Base-by-base conservation (phyloP, 2,329 filamentous ascomycete genomes). In the Alternaria conjuncta region DNA sequence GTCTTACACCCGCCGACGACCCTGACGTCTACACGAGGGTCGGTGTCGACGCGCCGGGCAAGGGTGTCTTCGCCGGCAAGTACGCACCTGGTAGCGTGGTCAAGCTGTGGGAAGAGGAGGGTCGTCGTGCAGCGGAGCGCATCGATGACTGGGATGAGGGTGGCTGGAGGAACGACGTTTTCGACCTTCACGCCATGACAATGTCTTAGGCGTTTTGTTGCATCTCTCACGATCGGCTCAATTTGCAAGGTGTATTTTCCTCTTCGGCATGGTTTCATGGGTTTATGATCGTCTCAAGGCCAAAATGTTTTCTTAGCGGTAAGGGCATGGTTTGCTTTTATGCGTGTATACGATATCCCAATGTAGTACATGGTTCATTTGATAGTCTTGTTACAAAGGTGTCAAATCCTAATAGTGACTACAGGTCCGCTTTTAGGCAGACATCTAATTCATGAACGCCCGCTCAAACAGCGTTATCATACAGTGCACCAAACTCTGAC, bases 51-150 rank as follows among this genome's bases (percentile, higher is more conserved):
- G 84, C 87, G 26, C 87, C 86, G 1, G 82, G 85, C 15, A 82
- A 84, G 67, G 87, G 88, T 28, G 84, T 95, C 0, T 98, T 98
- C 83, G 89, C 89, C 70, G 92, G 91, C 5, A 87, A 93, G 2
- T 97, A 97, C 81, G 90, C 95, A 1, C 95, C 95, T 0, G 94
- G 93, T 0, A 97, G 94, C 78, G 83, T 97, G 25, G 92, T 96
- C 55, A 94, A 92, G 81, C 80, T 97, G n/a, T 97, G 93, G 93
- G 88, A 95, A 69, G 90, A 94, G 68, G 91, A 97, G 80, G 93
- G 88, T 0, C 81, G 84, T 21, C 84, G 85, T 65, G 93, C 92
- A 0, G 85, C 85, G 20, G 92, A 96, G 79, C 86, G 89, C 44
- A 88, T 97, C 41, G 89, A 94, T 68, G 91, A 95, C 68, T 89